Evolutionary conservation across 495 filamentous ascomycete species (phyloP).

Genomic region (Hyaloscypha finlandica): DNA sequence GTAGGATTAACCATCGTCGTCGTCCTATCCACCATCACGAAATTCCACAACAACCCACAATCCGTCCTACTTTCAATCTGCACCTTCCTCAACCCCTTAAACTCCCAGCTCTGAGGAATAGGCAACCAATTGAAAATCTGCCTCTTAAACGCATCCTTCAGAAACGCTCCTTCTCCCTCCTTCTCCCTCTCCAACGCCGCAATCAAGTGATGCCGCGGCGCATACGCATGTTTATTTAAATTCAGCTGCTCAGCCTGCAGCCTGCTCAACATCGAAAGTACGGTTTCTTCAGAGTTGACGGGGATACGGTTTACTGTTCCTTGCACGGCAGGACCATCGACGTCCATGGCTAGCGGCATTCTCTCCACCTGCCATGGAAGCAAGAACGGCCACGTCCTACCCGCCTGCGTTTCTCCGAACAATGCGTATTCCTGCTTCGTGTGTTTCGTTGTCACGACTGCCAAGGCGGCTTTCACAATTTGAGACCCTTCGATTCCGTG

Average conservation of each 20-base stretch:
- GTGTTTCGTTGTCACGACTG: neutral
- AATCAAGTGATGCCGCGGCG: neutral
- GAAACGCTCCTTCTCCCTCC: conserved; percentile 5
- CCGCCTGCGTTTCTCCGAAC: neutral
- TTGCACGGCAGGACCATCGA: conserved; percentile 3
- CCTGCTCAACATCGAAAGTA: neutral
- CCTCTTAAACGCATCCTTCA: conserved; percentile 8
- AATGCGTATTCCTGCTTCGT: neutral
- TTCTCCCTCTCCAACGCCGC: neutral
- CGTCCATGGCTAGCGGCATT: neutral
- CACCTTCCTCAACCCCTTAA: conserved; percentile 2
- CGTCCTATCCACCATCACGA: neutral
- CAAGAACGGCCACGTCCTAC: conserved; percentile 6
- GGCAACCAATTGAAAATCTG: conserved; percentile 21
- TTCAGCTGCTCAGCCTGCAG: neutral
- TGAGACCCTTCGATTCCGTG: neutral
- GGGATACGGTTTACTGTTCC: neutral
- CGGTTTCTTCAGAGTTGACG: neutral
- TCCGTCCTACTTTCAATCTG: conserved; percentile 8
- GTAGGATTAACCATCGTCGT: neutral
- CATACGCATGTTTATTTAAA: conserved; percentile 6
- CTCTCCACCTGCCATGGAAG: neutral
- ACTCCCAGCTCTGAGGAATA: neutral
- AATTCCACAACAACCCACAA: conserved; percentile 8
- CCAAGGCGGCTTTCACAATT: conserved; percentile 5